Evolutionary conservation across 163 green algal species (phyloP), one percentile per base, ranked within the genome.

Genomic region (Trebouxiophyceae sp.): DNA sequence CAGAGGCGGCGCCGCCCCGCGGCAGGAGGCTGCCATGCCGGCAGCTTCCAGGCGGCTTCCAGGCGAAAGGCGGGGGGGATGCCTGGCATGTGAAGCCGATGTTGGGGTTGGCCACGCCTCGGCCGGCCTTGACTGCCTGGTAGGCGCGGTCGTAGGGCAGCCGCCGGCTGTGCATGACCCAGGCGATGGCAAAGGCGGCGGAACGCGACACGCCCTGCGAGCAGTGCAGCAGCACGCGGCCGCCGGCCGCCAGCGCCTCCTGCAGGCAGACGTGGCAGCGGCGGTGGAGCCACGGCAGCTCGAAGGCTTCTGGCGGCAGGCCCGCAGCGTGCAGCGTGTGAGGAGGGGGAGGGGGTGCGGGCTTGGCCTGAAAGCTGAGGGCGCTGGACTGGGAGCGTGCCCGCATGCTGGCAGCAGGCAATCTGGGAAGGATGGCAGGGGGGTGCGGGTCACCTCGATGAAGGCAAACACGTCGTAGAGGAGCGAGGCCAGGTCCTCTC

Each of bases 391-490:
- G n/a, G n/a, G n/a, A n/a, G n/a, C n/a, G n/a, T n/a, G n/a, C n/a
- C n/a, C n/a, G n/a, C n/a, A n/a, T n/a, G n/a, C n/a, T n/a, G n/a
- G n/a, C n/a, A n/a, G n/a, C n/a, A n/a, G n/a, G n/a, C n/a, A n/a
- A n/a, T n/a, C n/a, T n/a, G n/a, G n/a, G n/a, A n/a, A n/a, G n/a
- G n/a, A n/a, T n/a, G n/a, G n/a, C n/a, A n/a, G n/a, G n/a, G n/a
- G n/a, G n/a, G n/a, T n/a, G n/a, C n/a, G n/a, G n/a, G n/a, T 28
- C 56, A 75, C 71, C 66, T 96, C 83, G 8, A 98, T 96, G 70
- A 95, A 99, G 69, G 97, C 89, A 67, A 99, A 93, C 1, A 89
- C 87, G 54, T 97, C 87, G 66, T 98, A 97, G 34, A 98, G 67
- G 4, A 99, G 78, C 32, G 77, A 85, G 16, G 84, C 63, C 24